phyloP scores from a whole-genome alignment of 495 filamentous ascomycete genomes.

The Xylaria palmicola region DNA sequence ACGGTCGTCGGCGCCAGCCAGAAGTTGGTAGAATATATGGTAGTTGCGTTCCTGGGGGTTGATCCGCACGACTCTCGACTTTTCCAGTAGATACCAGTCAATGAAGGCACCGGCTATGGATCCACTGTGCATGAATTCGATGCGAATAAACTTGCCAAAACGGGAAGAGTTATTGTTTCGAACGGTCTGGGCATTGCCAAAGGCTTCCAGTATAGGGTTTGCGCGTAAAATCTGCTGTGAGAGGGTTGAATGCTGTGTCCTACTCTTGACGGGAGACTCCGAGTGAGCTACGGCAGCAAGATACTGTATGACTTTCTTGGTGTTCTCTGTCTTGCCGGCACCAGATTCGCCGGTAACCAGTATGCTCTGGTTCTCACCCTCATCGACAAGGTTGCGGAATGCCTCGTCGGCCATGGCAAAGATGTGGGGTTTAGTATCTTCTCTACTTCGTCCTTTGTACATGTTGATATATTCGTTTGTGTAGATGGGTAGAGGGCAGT shows the following conservation, averaged over 20 bases:
- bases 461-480: conserved; percentile 94
- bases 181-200: conserved; percentile 97
- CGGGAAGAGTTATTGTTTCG: conserved; percentile 98
- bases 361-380: conserved; percentile 95
- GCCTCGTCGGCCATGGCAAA: conserved; percentile 98
- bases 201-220: conserved; percentile 97
- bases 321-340: conserved; percentile 98
- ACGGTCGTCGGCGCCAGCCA: conserved; percentile 73
- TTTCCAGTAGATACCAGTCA: conserved; percentile 97
- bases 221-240: conserved; percentile 95
- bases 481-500: conserved; percentile 92
- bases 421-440: conserved; percentile 96
- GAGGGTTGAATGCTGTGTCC: conserved; percentile 75
- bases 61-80: conserved; percentile 89
- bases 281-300: conserved; percentile 89
- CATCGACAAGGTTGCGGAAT: conserved; percentile 91
- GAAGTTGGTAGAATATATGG: conserved; percentile 95
- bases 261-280: conserved; percentile 65
- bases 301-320: conserved; percentile 99
- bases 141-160: conserved; percentile 98
- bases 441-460: conserved; percentile 85
- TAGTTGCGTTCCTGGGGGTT: conserved; percentile 90
- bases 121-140: conserved; percentile 87
- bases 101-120: conserved; percentile 96
- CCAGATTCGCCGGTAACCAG: conserved; percentile 98